A percentile compares a stretch with the other conserved stretches of the same genome.
Conservation (phyloP, 1,284 basidiomycete genomes). For the Gymnopus androsaceus region DNA sequence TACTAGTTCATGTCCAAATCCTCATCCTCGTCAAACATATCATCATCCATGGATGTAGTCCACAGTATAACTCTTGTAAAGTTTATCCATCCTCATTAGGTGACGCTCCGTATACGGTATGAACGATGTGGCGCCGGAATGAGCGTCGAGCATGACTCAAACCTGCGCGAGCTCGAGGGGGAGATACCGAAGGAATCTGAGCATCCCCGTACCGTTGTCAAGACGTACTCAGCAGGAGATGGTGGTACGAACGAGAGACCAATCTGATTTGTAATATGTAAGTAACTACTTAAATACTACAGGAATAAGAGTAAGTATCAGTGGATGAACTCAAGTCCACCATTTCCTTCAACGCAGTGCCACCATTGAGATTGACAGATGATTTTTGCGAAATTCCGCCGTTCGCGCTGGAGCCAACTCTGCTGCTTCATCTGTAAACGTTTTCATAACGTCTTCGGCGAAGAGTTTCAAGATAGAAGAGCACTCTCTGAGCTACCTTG, state of each 20-base stretch:
- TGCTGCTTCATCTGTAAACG: slow-evolving; percentile 54
- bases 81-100: slow-evolving; percentile 79
- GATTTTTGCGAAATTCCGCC: slow-evolving; percentile 16
- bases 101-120: slow-evolving; percentile 96
- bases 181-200: no score
- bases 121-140: no score
- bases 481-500: slow-evolving; percentile 81
- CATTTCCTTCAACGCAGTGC: slow-evolving; percentile 67
- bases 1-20: slow-evolving; percentile 48
- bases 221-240: no score
- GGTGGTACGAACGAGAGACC: no score
- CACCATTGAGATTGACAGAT: slow-evolving; percentile 24
- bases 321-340: no score
- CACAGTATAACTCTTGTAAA: slow-evolving; percentile 91
- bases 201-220: no score
- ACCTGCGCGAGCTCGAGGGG: no score
- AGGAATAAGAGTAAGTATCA: no score
- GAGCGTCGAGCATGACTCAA: no score
- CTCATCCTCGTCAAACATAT: slow-evolving; percentile 52
- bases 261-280: no score
- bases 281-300: no score
- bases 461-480: slow-evolving; percentile 82
- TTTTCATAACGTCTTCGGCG: slow-evolving; percentile 72
- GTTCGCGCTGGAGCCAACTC: slow-evolving; percentile 36
- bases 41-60: slow-evolving; percentile 93